These are phyloP conservation scores for Bryoglossum gracile DNA, from an alignment of 495 filamentous ascomycete genomes.

Conservation along the genomic window DNA sequence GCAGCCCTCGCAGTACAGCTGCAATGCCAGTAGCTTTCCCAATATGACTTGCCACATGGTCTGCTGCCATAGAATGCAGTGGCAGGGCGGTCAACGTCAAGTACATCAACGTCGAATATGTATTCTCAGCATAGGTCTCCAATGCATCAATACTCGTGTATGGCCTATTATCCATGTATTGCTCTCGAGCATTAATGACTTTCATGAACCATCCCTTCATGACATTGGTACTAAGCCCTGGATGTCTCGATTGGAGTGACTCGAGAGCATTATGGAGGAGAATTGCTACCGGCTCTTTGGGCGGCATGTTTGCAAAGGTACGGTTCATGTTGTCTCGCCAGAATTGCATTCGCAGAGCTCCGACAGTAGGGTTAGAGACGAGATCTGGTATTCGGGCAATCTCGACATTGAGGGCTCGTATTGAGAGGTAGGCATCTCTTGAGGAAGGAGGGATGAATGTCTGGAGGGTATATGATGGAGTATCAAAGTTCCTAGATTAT, in stretches of 20 bases:
- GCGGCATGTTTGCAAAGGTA: slow-evolving; percentile 61
- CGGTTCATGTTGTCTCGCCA: slow-evolving; percentile 80
- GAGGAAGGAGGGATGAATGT: slow-evolving; percentile 68
- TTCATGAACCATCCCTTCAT: slow-evolving; percentile 77
- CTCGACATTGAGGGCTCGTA: slow-evolving; percentile 89
- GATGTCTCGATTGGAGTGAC: slow-evolving; percentile 47
- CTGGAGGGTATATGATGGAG: slow-evolving; percentile 77
- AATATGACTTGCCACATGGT: slow-evolving; percentile 89
- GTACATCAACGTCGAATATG: slow-evolving; percentile 91
- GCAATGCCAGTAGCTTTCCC: slow-evolving; percentile 88
- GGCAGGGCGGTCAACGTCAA: slow-evolving; percentile 72
- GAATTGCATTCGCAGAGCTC: slow-evolving; percentile 84
- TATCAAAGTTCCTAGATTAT: slow-evolving; percentile 63
- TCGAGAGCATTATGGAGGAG: slow-evolving; percentile 64
- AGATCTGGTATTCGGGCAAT: slow-evolving; percentile 81
- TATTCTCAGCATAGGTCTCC: slow-evolving; percentile 87
- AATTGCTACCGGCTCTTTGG: slow-evolving; percentile 86
- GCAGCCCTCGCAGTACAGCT: slow-evolving; percentile 74
- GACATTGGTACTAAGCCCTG: slow-evolving; percentile 47
- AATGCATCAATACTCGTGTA: slow-evolving; percentile 65
- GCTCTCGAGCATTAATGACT: slow-evolving; percentile 70
- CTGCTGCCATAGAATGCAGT: slow-evolving; percentile 70
- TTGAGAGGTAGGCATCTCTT: slow-evolving; percentile 77
- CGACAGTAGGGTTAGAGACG: slow-evolving; percentile 73
- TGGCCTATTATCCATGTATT: slow-evolving; percentile 75